A percentile compares a stretch with the other conserved stretches of the same genome.
Conservation (phyloP, 306 rosid genomes). For the Cicer arietinum region DNA sequence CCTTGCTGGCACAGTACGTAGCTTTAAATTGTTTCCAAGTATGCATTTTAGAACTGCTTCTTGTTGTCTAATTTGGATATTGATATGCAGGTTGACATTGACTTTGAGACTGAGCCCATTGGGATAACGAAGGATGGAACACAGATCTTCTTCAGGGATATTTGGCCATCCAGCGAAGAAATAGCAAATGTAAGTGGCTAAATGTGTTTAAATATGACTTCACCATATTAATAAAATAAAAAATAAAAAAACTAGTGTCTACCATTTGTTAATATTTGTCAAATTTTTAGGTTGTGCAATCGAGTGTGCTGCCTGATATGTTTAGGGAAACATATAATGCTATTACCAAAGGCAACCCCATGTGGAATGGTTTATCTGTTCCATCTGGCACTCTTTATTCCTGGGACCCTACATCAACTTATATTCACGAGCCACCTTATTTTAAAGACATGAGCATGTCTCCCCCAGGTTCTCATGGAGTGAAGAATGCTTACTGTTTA, state of each 20-base stretch:
- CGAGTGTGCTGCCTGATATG: slow-evolving; percentile 94
- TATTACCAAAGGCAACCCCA: slow-evolving; percentile 89
- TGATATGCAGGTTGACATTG: slow-evolving; percentile 82
- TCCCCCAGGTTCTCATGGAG: slow-evolving; percentile 91
- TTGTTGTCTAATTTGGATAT: slow-evolving; percentile 43
- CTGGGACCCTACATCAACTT: slow-evolving; percentile 91
- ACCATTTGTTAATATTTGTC: slow-evolving; percentile 40
- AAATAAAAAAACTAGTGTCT: slow-evolving; percentile 4
- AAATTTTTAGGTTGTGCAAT: slow-evolving; percentile 79
- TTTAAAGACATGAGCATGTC: slow-evolving; percentile 93
- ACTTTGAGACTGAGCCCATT: slow-evolving; percentile 78
- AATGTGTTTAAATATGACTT: slow-evolving; percentile 37
- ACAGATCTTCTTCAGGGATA: slow-evolving; percentile 75
- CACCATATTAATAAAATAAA: background rate
- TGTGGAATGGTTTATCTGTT: slow-evolving; percentile 89
- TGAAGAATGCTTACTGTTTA: slow-evolving; percentile 80
- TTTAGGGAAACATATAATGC: slow-evolving; percentile 89
- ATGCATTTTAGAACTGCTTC: slow-evolving; percentile 33
- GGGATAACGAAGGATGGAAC: slow-evolving; percentile 82
- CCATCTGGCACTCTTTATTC: slow-evolving; percentile 83
- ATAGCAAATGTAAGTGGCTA: slow-evolving; percentile 66
- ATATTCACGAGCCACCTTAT: slow-evolving; percentile 91
- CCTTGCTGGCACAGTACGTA: slow-evolving; percentile 92
- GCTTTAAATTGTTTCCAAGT: slow-evolving; percentile 36
- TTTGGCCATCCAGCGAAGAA: slow-evolving; percentile 95